Conservation (phyloP, 2,329 filamentous ascomycete species). For the Epichloe elymi region DNA sequence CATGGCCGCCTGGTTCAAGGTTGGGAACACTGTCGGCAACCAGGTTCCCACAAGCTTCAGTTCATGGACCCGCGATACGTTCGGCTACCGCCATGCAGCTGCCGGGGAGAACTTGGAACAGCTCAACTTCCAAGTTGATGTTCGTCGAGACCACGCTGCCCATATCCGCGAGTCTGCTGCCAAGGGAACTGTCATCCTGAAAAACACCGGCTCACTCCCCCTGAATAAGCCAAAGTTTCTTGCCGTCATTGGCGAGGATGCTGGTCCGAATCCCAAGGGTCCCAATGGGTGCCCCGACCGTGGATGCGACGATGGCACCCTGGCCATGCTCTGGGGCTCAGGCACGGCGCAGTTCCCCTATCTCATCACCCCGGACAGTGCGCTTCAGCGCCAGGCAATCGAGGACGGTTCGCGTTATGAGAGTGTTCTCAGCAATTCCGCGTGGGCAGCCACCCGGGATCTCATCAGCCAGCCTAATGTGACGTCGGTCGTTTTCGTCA, state of each 20-base stretch:
- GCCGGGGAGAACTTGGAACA: constrained; percentile 49
- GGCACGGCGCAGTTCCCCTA: constrained; percentile 65
- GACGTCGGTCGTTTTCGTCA: constrained; percentile 77
- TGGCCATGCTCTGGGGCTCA: constrained; percentile 71
- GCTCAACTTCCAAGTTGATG: constrained; percentile 73
- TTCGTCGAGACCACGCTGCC: constrained; percentile 58
- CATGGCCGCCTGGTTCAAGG: constrained; percentile 57
- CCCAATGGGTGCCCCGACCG: constrained; percentile 69
- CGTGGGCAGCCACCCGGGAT: constrained; percentile 45
- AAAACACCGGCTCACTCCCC: constrained; percentile 73
- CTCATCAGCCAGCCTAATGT: constrained; percentile 51
- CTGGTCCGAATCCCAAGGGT: constrained; percentile 59
- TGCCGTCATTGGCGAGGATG: constrained; percentile 71
- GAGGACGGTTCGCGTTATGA: constrained; percentile 47
- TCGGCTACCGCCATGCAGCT: constrained; percentile 52
- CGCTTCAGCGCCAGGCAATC: constrained; percentile 49
- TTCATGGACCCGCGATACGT: constrained; percentile 72
- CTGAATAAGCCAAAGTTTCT: constrained; percentile 66
- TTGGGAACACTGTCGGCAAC: constrained; percentile 37
- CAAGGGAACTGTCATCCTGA: constrained; percentile 76
- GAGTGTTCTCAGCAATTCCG: constrained; percentile 53
- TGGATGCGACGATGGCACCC: constrained; percentile 42
- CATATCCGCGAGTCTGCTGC: constrained; percentile 67
- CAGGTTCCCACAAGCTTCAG: constrained; percentile 62
- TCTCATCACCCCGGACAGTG: constrained; percentile 59